Evolutionary conservation across 306 rosid species (phyloP).

Genomic region (Vicia faba): DNA sequence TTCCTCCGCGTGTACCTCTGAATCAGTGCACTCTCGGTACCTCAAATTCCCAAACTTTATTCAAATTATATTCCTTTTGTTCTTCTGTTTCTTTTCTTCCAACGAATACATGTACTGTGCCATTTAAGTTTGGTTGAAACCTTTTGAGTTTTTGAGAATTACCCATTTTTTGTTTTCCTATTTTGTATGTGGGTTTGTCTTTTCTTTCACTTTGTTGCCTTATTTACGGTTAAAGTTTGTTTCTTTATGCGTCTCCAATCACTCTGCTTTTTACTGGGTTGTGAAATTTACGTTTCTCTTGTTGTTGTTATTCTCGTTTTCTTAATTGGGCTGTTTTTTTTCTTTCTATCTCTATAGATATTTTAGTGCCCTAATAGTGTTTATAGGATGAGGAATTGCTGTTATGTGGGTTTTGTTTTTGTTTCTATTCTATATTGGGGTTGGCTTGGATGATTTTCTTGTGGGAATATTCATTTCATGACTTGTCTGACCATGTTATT

Average conservation of each 20-base stretch:
- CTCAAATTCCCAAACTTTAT: constrained; percentile 31
- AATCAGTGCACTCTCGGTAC: constrained; percentile 41
- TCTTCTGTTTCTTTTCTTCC: constrained; percentile 6
- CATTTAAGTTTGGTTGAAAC: constrained; percentile 30
- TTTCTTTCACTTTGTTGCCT: constrained; percentile 31
- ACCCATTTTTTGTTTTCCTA: constrained; percentile 10
- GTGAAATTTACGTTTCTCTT: constrained; percentile 1
- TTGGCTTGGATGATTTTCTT: constrained; percentile 2
- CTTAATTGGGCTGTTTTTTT: neutral
- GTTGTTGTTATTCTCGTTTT: neutral
- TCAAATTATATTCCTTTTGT: constrained; percentile 3
- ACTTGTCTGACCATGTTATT: constrained; percentile 12
- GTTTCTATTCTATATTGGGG: constrained; percentile 11
- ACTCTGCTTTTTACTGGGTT: constrained; percentile 1
- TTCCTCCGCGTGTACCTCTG: constrained; percentile 29
- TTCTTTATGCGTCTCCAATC: constrained; percentile 27
- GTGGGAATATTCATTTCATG: constrained; percentile 12
- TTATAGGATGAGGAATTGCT: constrained; percentile 1
- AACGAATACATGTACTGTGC: constrained; percentile 23
- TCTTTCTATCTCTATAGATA: neutral
- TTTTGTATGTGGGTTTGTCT: constrained; percentile 36
- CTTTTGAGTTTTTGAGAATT: neutral
- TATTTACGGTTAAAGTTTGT: constrained; percentile 13
- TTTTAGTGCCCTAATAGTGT: constrained; percentile 1
- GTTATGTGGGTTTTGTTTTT: constrained; percentile 13